Percentiles rank a stretch among this genome's conserved stretches.
These are phyloP conservation scores for Podaxis sp. DNA, from an alignment of 768 basidiomycete genomes.

Conservation along the genomic window DNA sequence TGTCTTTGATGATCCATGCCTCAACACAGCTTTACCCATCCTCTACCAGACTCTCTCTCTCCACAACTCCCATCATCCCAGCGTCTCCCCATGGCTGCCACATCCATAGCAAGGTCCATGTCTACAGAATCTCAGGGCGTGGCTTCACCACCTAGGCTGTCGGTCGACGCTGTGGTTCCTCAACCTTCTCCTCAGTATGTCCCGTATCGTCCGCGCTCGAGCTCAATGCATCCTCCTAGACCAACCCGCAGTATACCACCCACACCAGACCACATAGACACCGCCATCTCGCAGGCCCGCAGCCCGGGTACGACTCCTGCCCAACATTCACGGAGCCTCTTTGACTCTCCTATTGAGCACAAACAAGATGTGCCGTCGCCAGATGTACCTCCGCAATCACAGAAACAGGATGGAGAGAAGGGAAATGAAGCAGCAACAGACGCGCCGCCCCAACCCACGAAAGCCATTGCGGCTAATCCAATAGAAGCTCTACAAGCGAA, in stretches of 20 bases:
- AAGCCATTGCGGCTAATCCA: constrained; percentile 2
- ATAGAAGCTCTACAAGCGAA: constrained; percentile 7
- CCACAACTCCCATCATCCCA: background rate
- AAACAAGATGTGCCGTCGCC: background rate
- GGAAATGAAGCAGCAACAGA: background rate
- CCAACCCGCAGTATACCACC: constrained; percentile 14
- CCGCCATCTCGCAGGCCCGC: background rate
- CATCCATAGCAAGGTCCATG: background rate
- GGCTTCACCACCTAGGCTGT: background rate
- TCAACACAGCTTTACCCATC: background rate
- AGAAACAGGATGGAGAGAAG: background rate
- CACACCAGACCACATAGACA: background rate
- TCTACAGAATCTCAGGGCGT: background rate
- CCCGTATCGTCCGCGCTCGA: background rate
- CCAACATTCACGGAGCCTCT: background rate
- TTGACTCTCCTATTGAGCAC: background rate
- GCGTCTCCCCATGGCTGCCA: constrained; percentile 3
- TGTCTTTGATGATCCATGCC: constrained; percentile 6
- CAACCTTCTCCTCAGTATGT: constrained; percentile 9
- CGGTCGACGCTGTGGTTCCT: background rate
- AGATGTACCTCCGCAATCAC: background rate
- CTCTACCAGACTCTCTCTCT: background rate
- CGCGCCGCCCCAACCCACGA: background rate
- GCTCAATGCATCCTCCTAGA: background rate
- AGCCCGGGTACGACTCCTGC: background rate